phyloP scores from a whole-genome alignment of 1,284 basidiomycete genomes.

The Ganoderma lingzhi region DNA sequence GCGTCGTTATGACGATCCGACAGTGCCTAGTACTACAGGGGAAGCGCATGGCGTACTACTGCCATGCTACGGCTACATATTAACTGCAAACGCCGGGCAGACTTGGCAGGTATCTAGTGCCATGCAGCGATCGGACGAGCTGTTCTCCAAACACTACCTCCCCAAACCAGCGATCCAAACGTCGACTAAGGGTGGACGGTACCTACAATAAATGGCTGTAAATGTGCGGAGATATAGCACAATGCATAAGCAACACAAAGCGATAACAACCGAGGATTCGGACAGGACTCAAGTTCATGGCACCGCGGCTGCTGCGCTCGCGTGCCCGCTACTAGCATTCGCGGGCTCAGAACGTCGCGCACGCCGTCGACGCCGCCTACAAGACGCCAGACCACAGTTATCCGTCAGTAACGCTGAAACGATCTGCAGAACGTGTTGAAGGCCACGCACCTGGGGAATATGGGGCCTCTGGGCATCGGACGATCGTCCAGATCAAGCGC shows the following conservation, averaged over 20 bases:
- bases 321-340: background rate
- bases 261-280: background rate
- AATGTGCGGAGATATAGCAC: background rate
- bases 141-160: background rate
- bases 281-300: slow-evolving; percentile 12
- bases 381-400: background rate
- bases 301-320: background rate
- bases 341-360: slow-evolving; percentile 22
- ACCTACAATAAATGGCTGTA: background rate
- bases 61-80: background rate
- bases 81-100: background rate
- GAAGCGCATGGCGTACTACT: background rate
- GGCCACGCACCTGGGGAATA: slow-evolving; percentile 73
- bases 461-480: slow-evolving; percentile 86
- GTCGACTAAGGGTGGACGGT: background rate
- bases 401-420: slow-evolving; percentile 9
- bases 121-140: background rate
- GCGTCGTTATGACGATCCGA: background rate
- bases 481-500: slow-evolving; percentile 91
- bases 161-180: background rate
- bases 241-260: background rate
- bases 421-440: background rate
- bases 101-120: background rate
- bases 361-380: slow-evolving; percentile 30
- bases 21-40: background rate